Evolutionary conservation across 2,329 filamentous ascomycete genomes (phyloP).

Genomic region (Fusarium luffae): DNA sequence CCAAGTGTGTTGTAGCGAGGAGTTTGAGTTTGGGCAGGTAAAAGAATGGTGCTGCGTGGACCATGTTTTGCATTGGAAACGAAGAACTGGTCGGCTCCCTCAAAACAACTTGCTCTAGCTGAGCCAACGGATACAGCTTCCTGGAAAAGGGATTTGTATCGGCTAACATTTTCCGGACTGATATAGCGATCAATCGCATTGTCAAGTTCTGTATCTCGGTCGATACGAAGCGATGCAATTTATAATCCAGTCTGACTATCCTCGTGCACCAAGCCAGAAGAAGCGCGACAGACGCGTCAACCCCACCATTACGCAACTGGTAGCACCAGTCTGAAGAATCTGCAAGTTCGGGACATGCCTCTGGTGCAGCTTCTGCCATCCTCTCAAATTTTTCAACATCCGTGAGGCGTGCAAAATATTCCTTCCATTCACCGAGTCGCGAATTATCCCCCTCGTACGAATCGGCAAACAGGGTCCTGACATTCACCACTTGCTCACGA

Average conservation of each 20-base stretch:
- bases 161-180: background rate
- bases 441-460: background rate
- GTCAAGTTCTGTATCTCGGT: too few species aligned
- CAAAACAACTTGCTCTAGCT: background rate
- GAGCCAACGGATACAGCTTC: background rate
- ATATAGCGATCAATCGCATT: too few species aligned
- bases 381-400: background rate
- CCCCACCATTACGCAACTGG: accelerated
- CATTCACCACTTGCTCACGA: background rate
- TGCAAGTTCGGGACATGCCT: background rate
- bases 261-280: background rate
- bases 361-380: background rate
- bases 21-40: background rate
- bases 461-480: background rate
- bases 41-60: background rate
- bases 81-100: background rate
- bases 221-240: too few species aligned
- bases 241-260: background rate
- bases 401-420: background rate
- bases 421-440: background rate
- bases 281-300: background rate
- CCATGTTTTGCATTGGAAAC: background rate
- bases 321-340: background rate
- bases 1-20: background rate
- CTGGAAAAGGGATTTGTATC: background rate